phyloP scores from a whole-genome alignment of 1,139 yeast genomes.

The Debaryomycetaceae sp. region DNA sequence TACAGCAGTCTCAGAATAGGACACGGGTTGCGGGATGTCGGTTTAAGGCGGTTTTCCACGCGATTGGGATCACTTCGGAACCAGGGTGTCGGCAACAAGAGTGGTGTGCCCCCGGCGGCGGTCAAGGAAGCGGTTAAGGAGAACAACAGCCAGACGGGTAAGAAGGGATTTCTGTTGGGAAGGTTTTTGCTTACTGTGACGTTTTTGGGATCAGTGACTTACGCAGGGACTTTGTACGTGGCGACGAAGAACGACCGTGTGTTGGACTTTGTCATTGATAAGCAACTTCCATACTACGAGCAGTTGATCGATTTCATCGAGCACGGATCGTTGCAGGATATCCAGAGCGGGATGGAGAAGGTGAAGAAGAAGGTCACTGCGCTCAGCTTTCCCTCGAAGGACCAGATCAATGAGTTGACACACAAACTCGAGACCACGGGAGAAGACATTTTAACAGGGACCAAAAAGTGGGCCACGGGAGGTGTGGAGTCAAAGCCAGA shows the following conservation, averaged over 20 bases:
- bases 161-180: conserved; percentile 31
- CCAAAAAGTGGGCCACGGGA: conserved; percentile 27
- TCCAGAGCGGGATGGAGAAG: conserved; percentile 18
- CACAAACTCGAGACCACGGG: conserved; percentile 31
- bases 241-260: conserved; percentile 47
- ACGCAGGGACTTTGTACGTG: conserved; percentile 39
- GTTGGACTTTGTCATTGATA: conserved; percentile 45
- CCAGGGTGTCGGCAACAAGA: neutral
- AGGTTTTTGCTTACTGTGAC: conserved; percentile 32
- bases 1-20: neutral
- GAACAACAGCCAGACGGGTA: conserved; percentile 8
- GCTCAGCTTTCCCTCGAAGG: conserved; percentile 27
- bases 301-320: conserved; percentile 40
- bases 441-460: conserved; percentile 35
- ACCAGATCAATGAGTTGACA: conserved; percentile 32
- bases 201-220: conserved; percentile 26
- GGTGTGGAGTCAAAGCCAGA: conserved; percentile 13
- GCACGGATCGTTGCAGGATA: conserved; percentile 34
- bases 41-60: neutral
- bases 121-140: neutral
- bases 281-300: conserved; percentile 45
- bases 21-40: neutral
- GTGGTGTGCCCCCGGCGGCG: conserved; percentile 1
- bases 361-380: conserved; percentile 18
- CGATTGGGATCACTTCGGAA: neutral